phyloP scores from a whole-genome alignment of 495 filamentous ascomycete genomes.

The Daldinia loculata region DNA sequence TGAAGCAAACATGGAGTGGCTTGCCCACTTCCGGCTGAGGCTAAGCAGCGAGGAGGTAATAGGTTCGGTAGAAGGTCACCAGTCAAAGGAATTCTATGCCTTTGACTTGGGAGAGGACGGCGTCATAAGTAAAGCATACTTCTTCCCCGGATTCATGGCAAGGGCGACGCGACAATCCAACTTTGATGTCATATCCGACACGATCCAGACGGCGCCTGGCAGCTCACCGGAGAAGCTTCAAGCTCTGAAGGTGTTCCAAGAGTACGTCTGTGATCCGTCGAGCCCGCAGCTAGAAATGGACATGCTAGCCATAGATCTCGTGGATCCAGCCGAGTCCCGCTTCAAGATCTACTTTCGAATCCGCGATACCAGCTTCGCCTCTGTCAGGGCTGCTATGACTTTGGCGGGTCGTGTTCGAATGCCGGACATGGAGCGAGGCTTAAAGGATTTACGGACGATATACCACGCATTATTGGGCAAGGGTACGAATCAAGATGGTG shows the following conservation, averaged over 20 bases:
- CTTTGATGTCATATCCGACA: background rate
- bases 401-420: background rate
- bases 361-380: conserved; percentile 2
- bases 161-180: background rate
- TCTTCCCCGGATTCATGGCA: conserved; percentile 6
- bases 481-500: background rate
- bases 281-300: background rate
- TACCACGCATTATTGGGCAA: background rate
- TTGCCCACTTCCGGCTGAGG: background rate
- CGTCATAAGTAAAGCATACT: conserved; percentile 2
- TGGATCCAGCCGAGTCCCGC: background rate
- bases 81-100: background rate
- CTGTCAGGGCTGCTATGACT: conserved; percentile 3
- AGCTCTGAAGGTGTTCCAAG: background rate
- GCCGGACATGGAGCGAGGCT: background rate
- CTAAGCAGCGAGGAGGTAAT: background rate
- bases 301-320: conserved; percentile 10
- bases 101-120: conserved; percentile 7
- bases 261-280: background rate
- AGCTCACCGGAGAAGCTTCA: background rate
- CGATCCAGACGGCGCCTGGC: background rate
- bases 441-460: background rate
- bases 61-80: background rate
- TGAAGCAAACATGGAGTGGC: background rate
- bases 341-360: conserved; percentile 13